Evolutionary conservation across 257 asterid genomes (phyloP).

Genomic region (Hygrophila difformis): DNA sequence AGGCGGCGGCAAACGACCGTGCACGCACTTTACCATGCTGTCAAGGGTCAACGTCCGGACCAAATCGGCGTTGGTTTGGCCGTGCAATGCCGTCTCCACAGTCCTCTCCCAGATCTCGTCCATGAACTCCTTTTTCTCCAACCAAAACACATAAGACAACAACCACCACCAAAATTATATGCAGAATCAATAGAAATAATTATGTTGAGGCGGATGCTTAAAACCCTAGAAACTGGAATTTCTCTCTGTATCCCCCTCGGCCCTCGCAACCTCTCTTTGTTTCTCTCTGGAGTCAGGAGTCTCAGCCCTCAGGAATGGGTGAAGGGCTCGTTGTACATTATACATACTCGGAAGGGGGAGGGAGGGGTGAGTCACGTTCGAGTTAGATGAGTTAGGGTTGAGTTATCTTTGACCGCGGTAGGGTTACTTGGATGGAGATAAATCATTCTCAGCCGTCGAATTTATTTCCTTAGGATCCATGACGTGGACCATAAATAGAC

Average conservation of each 20-base stretch:
- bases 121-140: constrained; percentile 27
- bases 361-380: constrained; percentile 61
- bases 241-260: constrained; percentile 12
- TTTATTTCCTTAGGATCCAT: constrained; percentile 32
- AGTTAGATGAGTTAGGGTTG: constrained; percentile 50
- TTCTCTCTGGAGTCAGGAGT: constrained; percentile 5
- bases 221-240: constrained; percentile 19
- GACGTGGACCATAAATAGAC: constrained; percentile 41
- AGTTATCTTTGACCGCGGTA: constrained; percentile 40
- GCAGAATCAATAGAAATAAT: too few species aligned
- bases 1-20: constrained; percentile 86
- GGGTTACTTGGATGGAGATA: constrained; percentile 18
- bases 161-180: constrained; percentile 4
- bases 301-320: too few species aligned
- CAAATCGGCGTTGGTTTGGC: constrained; percentile 59
- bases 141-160: neutral
- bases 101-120: constrained; percentile 98
- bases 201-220: too few species aligned
- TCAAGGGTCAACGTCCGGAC: constrained; percentile 75
- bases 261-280: constrained; percentile 18
- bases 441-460: constrained; percentile 28
- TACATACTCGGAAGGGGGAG: constrained; percentile 36
- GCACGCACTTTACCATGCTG: constrained; percentile 89
- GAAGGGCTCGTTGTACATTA: constrained; percentile 38
- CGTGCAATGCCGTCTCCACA: constrained; percentile 84